These are phyloP conservation scores for Gaeumannomyces tritici DNA, from an alignment of 2,329 filamentous ascomycete genomes.

Conservation along the genomic window DNA sequence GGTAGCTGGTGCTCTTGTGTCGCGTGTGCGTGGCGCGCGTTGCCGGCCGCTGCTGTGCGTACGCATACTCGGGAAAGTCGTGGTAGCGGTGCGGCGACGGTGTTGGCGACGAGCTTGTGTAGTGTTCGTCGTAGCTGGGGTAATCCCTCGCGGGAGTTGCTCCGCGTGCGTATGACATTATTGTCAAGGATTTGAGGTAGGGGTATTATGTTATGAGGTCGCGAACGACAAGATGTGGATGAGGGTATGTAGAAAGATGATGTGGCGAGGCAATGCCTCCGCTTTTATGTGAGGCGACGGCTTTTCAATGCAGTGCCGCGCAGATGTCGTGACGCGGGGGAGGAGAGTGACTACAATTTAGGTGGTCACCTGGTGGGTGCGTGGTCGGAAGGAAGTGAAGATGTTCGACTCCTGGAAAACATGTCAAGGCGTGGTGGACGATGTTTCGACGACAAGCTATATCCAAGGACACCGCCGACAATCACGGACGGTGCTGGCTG, in stretches of 20 bases:
- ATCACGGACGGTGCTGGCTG: slow-evolving; percentile 21
- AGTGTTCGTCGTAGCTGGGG: slow-evolving; percentile 42
- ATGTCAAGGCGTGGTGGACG: slow-evolving; percentile 35
- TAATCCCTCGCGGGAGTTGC: slow-evolving; percentile 40
- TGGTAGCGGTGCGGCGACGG: slow-evolving; percentile 45
- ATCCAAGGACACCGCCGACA: slow-evolving; percentile 25
- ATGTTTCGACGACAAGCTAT: slow-evolving; percentile 14
- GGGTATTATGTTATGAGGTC: slow-evolving; percentile 22
- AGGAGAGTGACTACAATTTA: slow-evolving; percentile 27
- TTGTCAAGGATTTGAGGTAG: slow-evolving; percentile 16
- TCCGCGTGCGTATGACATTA: slow-evolving; percentile 33
- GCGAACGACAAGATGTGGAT: slow-evolving; percentile 6
- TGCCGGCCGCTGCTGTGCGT: slow-evolving; percentile 40
- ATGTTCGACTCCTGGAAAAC: slow-evolving; percentile 45
- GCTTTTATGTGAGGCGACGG: neutral
- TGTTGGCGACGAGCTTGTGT: slow-evolving; percentile 45
- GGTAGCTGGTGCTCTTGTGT: slow-evolving; percentile 29
- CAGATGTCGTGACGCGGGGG: slow-evolving; percentile 35
- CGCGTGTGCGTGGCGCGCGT: slow-evolving; percentile 40
- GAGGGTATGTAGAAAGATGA: neutral
- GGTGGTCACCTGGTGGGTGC: slow-evolving; percentile 53
- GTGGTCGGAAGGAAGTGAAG: slow-evolving; percentile 48
- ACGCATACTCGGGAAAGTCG: slow-evolving; percentile 15
- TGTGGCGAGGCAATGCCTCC: slow-evolving; percentile 5
- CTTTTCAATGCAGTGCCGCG: slow-evolving; percentile 18